Evolutionary conservation across 1,284 basidiomycete species (phyloP).

Genomic region (Leccinum holopus): DNA sequence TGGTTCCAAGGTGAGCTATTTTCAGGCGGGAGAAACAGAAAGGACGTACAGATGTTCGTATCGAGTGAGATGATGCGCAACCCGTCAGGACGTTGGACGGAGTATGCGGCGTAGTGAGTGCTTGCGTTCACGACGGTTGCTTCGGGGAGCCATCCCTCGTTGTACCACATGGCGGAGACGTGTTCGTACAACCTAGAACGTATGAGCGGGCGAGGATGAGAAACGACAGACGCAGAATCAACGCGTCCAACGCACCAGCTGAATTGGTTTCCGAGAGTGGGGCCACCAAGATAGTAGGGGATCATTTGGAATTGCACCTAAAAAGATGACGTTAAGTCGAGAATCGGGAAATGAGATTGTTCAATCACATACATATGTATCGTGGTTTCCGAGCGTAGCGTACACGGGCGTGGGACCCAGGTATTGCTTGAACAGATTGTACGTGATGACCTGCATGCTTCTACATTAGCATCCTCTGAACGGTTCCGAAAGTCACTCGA

Average conservation of each 20-base stretch:
- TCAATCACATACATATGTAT: slow-evolving; percentile 52
- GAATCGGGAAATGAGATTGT: not conserved
- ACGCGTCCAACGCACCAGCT: slow-evolving; percentile 48
- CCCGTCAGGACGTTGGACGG: slow-evolving; percentile 62
- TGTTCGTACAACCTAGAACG: slow-evolving; percentile 68
- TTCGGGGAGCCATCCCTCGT: slow-evolving; percentile 69
- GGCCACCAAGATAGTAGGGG: slow-evolving; percentile 53
- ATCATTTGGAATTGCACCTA: slow-evolving; percentile 61
- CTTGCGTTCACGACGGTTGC: slow-evolving; percentile 56
- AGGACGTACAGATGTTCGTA: slow-evolving; percentile 61
- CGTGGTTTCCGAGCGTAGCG: slow-evolving; percentile 70
- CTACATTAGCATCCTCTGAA: not conserved
- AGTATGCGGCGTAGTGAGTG: slow-evolving; percentile 72
- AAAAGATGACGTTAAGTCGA: too few relatives aligned
- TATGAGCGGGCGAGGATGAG: not conserved
- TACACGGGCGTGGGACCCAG: slow-evolving; percentile 67
- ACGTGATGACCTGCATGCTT: slow-evolving; percentile 49
- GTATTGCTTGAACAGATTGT: slow-evolving; percentile 58
- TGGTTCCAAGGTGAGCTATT: not conserved
- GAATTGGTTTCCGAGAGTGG: slow-evolving; percentile 53
- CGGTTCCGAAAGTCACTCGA: not conserved
- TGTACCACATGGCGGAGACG: slow-evolving; percentile 62
- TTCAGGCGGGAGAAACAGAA: not conserved
- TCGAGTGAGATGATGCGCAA: slow-evolving; percentile 75
- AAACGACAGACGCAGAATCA: not conserved